These are phyloP conservation scores for Candida awuae DNA, from an alignment of 805 yeast genomes.

Conservation along the genomic window DNA sequence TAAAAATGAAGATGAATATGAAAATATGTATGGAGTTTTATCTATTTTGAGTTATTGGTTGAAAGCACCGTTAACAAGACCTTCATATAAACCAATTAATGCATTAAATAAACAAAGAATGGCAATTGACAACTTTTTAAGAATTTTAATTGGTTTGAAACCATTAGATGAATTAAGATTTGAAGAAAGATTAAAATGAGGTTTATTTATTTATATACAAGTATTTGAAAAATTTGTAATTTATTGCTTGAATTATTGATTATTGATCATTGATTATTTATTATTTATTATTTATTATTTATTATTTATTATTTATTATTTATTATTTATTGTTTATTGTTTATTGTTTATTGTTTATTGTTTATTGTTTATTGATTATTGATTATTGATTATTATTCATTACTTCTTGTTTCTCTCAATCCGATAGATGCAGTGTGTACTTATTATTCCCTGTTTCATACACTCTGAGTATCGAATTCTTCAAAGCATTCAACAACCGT, in stretches of 20 bases:
- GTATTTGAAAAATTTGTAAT: too few relatives aligned
- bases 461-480: constrained; percentile 39
- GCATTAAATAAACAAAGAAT: constrained; percentile 92
- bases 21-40: constrained; percentile 73
- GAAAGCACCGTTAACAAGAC: constrained; percentile 90
- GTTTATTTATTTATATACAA: too few relatives aligned
- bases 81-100: constrained; percentile 83
- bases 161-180: constrained; percentile 86
- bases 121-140: constrained; percentile 84
- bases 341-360: too few relatives aligned
- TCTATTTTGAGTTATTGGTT: constrained; percentile 90
- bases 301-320: background rate
- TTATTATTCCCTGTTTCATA: background rate
- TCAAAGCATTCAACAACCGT: constrained; percentile 77
- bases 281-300: background rate
- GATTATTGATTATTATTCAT: background rate
- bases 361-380: too few relatives aligned
- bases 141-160: constrained; percentile 85
- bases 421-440: too few relatives aligned
- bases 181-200: constrained; percentile 70
- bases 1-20: constrained; percentile 43
- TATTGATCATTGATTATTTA: too few relatives aligned
- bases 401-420: background rate
- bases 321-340: background rate
- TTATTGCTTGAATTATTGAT: too few relatives aligned